A percentile compares a stretch with the other conserved stretches of the same genome.
phyloP scores from a whole-genome alignment of 352 stramenopile species.

The Phytophthora macrochlamydospora region DNA sequence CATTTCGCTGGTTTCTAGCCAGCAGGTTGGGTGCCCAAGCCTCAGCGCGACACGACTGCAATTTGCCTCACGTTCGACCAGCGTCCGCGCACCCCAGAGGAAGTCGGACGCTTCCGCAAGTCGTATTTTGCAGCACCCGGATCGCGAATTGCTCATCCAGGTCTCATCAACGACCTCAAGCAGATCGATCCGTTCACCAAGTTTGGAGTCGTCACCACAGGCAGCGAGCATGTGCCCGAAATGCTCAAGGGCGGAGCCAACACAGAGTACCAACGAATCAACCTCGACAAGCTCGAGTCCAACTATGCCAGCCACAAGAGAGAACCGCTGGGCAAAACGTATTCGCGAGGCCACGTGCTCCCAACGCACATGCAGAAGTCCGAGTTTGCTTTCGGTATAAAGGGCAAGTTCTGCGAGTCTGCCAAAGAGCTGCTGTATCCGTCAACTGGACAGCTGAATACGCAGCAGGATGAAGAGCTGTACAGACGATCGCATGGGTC shows the following conservation, averaged over 20 bases:
- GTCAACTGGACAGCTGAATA: constrained; percentile 57
- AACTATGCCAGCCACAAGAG: constrained; percentile 83
- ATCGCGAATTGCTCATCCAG: constrained; percentile 73
- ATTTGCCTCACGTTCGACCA: constrained; percentile 64
- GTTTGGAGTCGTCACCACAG: constrained; percentile 67
- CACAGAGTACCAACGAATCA: constrained; percentile 73
- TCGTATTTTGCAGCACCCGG: constrained; percentile 85
- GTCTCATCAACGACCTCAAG: constrained; percentile 83
- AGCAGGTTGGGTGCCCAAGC: constrained; percentile 47
- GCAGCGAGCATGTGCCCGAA: constrained; percentile 72
- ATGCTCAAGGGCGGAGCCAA: constrained; percentile 49
- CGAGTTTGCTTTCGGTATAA: constrained; percentile 74
- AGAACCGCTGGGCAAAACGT: constrained; percentile 78
- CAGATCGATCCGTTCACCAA: constrained; percentile 62
- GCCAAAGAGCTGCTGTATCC: constrained; percentile 88
- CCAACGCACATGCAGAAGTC: constrained; percentile 54
- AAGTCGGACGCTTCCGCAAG: constrained; percentile 79
- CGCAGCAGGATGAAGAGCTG: constrained; percentile 55
- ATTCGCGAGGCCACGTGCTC: constrained; percentile 68
- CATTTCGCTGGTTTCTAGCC: constrained; percentile 27
- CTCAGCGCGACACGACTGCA: constrained; percentile 46
- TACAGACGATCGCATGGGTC: constrained; percentile 85
- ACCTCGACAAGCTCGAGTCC: constrained; percentile 69
- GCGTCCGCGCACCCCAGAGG: constrained; percentile 70
- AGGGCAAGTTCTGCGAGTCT: constrained; percentile 73